Base-by-base conservation (phyloP, 2,329 filamentous ascomycete species). In the Trichothecium sympodiale region DNA sequence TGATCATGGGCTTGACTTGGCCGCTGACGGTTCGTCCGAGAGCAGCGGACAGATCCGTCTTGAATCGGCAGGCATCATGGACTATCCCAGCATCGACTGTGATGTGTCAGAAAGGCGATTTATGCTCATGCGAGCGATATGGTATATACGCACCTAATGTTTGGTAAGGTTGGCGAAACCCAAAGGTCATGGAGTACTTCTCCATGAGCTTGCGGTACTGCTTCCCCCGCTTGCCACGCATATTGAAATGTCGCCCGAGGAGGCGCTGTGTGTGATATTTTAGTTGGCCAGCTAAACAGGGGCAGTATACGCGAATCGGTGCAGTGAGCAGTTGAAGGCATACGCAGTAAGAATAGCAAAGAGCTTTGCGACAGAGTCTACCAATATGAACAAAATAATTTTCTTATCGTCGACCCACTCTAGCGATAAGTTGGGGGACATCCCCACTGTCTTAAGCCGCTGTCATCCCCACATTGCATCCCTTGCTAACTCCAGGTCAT, bases 101-200 rank as follows among this genome's bases (percentile, higher is more conserved):
- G 10, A 29, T 15, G 23, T 42, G 43, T 54, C 36, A 55, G 43
- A 25, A 25, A 25, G 20, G 20, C 20, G 10, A 25, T 25, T 25
- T 6, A 10, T 10, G 46, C 8, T 17, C 17, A 8, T n/a, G 17
- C 34, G 10, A 31, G 32, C 17, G 15, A 30, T 25, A 15, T 20
- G 31, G 35, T 36, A 38, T 36, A 14, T 39, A 52, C 64, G 39
- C 63, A 81, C 77, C 67, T 30, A 94, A 66, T 35, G 94, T 80
- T 63, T 96, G 91, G 62, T 95, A 96, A 9, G 91, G 87, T 61
- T 91, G 83, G 47, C 88, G 84, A 59, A 95, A 95, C 41, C 83
- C 81, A 55, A 94, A 95, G 41, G 77, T 79, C 57, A 89, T 72
- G 53, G 80, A 77, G 71, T 88, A 94, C 54, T 89, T 81, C 61